Evolutionary conservation across 1,139 yeast species (phyloP).

Genomic region (Candida sp.): DNA sequence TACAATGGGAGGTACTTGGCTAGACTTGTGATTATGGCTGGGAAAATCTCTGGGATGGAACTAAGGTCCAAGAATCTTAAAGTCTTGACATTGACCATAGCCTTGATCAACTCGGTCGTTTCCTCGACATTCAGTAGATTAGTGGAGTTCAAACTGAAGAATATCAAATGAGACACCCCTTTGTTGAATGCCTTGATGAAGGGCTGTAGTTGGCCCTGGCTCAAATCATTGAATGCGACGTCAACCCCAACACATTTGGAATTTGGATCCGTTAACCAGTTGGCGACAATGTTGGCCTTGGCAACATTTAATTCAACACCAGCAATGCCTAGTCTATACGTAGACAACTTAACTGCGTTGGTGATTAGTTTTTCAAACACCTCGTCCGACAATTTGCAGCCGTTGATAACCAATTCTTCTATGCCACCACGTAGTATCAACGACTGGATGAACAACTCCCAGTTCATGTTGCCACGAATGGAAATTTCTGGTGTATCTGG

Average conservation of each 20-base stretch:
- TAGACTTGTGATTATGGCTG: conserved; percentile 65
- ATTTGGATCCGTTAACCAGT: conserved; percentile 61
- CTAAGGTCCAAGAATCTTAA: conserved; percentile 80
- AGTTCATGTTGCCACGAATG: conserved; percentile 72
- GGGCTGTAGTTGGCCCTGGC: conserved; percentile 53
- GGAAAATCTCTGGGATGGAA: conserved; percentile 74
- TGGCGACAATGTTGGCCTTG: conserved; percentile 59
- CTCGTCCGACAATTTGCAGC: conserved; percentile 65
- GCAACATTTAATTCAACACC: conserved; percentile 62
- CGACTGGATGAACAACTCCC: conserved; percentile 71
- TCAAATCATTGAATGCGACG: conserved; percentile 80
- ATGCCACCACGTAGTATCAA: conserved; percentile 68
- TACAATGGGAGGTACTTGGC: conserved; percentile 68
- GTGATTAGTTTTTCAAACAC: conserved; percentile 55
- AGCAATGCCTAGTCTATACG: conserved; percentile 81
- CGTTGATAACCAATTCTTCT: conserved; percentile 84
- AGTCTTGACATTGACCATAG: conserved; percentile 55
- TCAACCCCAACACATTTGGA: conserved; percentile 80
- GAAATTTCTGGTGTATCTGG: conserved; percentile 48
- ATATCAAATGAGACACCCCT: conserved; percentile 45
- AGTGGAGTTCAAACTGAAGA: conserved; percentile 78
- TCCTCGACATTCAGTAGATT: conserved; percentile 58
- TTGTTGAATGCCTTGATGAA: conserved; percentile 49
- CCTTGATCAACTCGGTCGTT: conserved; percentile 52
- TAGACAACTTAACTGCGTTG: conserved; percentile 54